Evolutionary conservation across 345 rosid genomes (phyloP).

Genomic region (Toxicodendron radicans): DNA sequence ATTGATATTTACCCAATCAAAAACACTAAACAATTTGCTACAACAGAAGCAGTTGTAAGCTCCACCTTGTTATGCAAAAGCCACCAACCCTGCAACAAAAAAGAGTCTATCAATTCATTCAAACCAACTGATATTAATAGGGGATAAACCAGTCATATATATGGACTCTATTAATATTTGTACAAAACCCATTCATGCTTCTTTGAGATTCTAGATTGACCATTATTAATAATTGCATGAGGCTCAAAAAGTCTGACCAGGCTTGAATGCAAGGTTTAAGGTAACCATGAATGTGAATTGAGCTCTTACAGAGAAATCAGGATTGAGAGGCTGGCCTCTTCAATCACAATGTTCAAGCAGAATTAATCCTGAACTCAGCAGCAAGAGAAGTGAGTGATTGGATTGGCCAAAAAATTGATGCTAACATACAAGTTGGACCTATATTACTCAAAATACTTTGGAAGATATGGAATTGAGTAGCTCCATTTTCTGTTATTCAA

Average conservation of each 20-base stretch:
- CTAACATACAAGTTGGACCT: background rate
- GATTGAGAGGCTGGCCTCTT: background rate
- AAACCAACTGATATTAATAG: background rate
- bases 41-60: slow-evolving; percentile 49
- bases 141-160: background rate
- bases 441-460: background rate
- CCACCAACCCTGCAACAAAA: slow-evolving; percentile 83
- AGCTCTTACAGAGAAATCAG: background rate
- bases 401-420: background rate
- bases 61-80: slow-evolving; percentile 77
- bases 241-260: background rate
- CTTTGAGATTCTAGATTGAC: background rate
- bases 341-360: background rate
- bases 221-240: background rate
- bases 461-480: background rate
- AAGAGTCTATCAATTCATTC: slow-evolving; percentile 7
- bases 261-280: background rate
- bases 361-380: background rate
- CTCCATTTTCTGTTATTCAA: background rate
- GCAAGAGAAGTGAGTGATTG: background rate
- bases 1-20: slow-evolving; percentile 63
- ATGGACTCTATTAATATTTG: background rate
- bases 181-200: background rate
- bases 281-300: background rate
- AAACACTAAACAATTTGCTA: slow-evolving; percentile 65